These are phyloP conservation scores for Talaromyces verruculosus DNA, from an alignment of 2,329 filamentous ascomycete species.

Conservation along the genomic window DNA sequence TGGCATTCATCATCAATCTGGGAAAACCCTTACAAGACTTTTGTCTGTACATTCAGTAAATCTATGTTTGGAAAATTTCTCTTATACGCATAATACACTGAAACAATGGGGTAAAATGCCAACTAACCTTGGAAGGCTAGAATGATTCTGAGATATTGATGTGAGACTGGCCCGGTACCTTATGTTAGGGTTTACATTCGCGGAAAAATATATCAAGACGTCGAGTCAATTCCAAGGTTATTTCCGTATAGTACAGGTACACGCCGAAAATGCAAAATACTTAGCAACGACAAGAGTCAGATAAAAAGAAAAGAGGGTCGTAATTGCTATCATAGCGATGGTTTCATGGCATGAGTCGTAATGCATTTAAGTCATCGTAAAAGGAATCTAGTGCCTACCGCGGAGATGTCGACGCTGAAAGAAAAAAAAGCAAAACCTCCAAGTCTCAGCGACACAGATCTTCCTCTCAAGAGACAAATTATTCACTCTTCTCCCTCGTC, in stretches of 20 bases:
- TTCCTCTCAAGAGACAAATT: not conserved
- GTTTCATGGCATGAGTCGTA: not conserved
- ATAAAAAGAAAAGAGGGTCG: not conserved
- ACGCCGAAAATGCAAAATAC: not conserved
- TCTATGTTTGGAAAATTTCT: too few relatives aligned
- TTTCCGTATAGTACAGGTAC: not conserved
- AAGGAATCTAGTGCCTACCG: not conserved
- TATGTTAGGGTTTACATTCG: not conserved
- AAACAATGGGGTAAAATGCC: too few relatives aligned
- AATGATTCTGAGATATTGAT: too few relatives aligned
- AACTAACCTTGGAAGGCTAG: too few relatives aligned
- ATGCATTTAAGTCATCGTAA: not conserved
- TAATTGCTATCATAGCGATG: not conserved
- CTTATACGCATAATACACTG: too few relatives aligned
- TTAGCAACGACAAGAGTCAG: not conserved
- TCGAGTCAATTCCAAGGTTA: not conserved
- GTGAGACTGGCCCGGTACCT: too few relatives aligned
- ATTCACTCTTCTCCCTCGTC: slow-evolving; percentile 7
- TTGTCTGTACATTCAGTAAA: too few relatives aligned
- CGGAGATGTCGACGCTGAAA: not conserved
- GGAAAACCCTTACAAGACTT: too few relatives aligned
- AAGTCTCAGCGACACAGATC: not conserved
- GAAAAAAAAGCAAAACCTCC: not conserved
- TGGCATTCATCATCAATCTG: too few relatives aligned
- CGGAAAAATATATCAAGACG: not conserved